Base-by-base conservation (phyloP, 208 protist genomes). In the Jaenimonas drosophilae region DNA sequence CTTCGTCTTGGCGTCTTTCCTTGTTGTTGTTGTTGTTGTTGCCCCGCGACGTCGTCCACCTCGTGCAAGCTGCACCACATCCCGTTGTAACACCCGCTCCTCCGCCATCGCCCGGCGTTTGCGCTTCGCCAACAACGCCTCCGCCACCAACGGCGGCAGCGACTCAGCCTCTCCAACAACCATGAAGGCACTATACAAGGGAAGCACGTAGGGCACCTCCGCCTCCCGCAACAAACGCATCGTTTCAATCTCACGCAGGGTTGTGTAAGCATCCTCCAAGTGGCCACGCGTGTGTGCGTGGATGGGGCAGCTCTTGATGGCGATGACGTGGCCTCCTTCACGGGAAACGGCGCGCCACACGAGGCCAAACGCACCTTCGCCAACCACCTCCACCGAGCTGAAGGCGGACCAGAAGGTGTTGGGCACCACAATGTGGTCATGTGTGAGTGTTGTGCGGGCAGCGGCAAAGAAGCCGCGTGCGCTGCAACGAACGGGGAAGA, bases 341-440 rank as follows among this genome's bases (percentile, higher is more conserved):
- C 31, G 31, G 11, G 11, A 14, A 16, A 34, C 31, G n/a, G 9
- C 14, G 2, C 71, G 67, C 76, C 76, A 92, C 17, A 92, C 84
- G 20, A 92, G 52, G 0, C 84, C 84, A 44, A 92, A 92, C 63
- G 79, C 89, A n/a, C 84, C 84, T 43, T 92, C 78, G 6, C 84
- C 79, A 19, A 89, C 67, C 25, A 78, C 88, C 53, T 87, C 73
- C 1, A 59, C 67, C 2, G 48, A 59, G 9, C 38, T 7, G 49
- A 24, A 5, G 5, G 41, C 14, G 24, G 40, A 3, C 7, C 19
- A 14, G 3, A 19, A 24, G 34, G 5, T 40, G 3, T 40, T 4
- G 14, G 16, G 34, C n/a, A n/a, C n/a, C n/a, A n/a, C n/a, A n/a
- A n/a, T n/a, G n/a, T n/a, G n/a, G n/a, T n/a, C n/a, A n/a, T n/a